Evolutionary conservation across 2,329 filamentous ascomycete species (phyloP).

Genomic region (Aureobasidium sp.): DNA sequence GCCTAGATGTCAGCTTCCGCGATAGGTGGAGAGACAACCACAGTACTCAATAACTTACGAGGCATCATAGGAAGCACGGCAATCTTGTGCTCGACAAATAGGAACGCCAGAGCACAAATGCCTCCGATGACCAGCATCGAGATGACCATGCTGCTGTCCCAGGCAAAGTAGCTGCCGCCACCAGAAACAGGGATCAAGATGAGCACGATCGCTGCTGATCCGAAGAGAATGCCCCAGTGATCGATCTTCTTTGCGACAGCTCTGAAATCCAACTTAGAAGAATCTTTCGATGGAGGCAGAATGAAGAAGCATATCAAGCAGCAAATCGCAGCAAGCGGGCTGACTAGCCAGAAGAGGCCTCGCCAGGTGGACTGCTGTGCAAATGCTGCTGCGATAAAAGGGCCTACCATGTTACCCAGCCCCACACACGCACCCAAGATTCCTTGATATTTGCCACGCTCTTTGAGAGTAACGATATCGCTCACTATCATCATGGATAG

Average conservation of each 20-base stretch:
- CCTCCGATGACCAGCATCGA: conserved; percentile 48
- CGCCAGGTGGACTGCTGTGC: conserved; percentile 36
- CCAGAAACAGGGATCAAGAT: conserved; percentile 57
- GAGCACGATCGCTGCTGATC: conserved; percentile 49
- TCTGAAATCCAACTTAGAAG: conserved; percentile 38
- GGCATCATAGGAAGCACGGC: conserved; percentile 46
- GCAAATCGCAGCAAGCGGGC: conserved; percentile 41
- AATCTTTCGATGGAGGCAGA: conserved; percentile 45
- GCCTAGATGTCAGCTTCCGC: neutral
- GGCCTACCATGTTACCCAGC: conserved; percentile 38
- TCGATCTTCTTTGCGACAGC: conserved; percentile 50
- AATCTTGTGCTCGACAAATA: conserved; percentile 48
- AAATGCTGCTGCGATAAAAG: conserved; percentile 40
- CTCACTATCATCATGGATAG: conserved; percentile 54
- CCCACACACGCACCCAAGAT: conserved; percentile 38
- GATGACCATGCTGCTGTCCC: conserved; percentile 50
- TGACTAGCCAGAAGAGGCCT: conserved; percentile 43
- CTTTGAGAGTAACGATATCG: conserved; percentile 50
- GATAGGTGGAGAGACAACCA: neutral
- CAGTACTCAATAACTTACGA: neutral
- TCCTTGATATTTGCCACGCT: conserved; percentile 46
- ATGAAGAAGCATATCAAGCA: conserved; percentile 36
- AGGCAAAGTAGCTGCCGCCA: conserved; percentile 41
- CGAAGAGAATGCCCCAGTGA: conserved; percentile 46
- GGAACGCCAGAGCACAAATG: conserved; percentile 39